phyloP scores from a whole-genome alignment of 2,329 filamentous ascomycete genomes.

The Camillea tinctor region DNA sequence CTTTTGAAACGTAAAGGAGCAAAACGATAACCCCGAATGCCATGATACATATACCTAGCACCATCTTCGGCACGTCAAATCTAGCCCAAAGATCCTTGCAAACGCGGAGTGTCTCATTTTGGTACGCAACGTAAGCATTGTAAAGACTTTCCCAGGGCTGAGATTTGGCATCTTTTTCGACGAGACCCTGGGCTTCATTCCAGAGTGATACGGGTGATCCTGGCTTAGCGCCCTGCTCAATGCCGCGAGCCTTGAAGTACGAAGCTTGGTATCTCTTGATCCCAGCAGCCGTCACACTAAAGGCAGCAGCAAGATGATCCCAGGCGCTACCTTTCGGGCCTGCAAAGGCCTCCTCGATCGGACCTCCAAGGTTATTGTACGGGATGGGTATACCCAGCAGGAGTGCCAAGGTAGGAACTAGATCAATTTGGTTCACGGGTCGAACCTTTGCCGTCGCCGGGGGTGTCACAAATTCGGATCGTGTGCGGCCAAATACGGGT shows the following conservation, averaged over 20 bases:
- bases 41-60: conserved; percentile 72
- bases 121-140: conserved; percentile 68
- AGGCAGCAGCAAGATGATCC: conserved; percentile 74
- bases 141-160: conserved; percentile 45
- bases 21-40: conserved; percentile 66
- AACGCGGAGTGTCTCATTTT: conserved; percentile 71
- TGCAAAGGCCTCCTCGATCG: conserved; percentile 91
- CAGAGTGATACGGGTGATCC: conserved; percentile 57
- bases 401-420: conserved; percentile 87
- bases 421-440: conserved; percentile 82
- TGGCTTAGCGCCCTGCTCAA: conserved; percentile 59
- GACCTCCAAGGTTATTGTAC: conserved; percentile 90
- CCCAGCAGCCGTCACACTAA: conserved; percentile 75
- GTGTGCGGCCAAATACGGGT: conserved; percentile 76
- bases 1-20: conserved; percentile 67
- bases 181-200: conserved; percentile 46
- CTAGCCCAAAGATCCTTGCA: conserved; percentile 88
- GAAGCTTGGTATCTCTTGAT: conserved; percentile 86
- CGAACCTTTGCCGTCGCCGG: conserved; percentile 74
- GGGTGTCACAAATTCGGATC: conserved; percentile 55
- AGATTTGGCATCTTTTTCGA: conserved; percentile 38
- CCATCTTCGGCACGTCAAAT: conserved; percentile 86
- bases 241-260: conserved; percentile 72
- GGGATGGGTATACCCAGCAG: conserved; percentile 90
- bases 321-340: conserved; percentile 68